Conservation (phyloP, 352 stramenopile species). For the Pythium apleroticum region DNA sequence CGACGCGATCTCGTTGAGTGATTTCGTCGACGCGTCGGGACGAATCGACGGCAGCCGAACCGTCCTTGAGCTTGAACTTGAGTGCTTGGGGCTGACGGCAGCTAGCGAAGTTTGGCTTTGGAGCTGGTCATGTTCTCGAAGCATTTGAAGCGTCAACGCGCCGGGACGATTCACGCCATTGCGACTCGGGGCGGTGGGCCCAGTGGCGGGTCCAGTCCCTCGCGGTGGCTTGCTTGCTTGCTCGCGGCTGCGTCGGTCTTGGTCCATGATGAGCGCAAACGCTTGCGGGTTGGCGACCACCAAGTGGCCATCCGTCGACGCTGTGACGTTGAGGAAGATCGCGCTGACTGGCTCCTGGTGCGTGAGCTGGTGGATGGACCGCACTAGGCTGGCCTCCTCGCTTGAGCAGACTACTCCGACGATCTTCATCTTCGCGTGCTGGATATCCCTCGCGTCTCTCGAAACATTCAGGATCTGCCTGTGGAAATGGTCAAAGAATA, state of each 20-base stretch:
- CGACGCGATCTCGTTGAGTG: neutral
- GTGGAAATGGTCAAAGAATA: constrained; percentile 29
- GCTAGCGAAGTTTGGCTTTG: neutral
- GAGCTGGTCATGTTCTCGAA: constrained; percentile 6
- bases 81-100: neutral
- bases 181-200: neutral
- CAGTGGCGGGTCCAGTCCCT: neutral
- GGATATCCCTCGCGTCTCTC: neutral
- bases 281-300: constrained; percentile 17
- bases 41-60: constrained; percentile 17
- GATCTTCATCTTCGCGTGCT: constrained; percentile 10
- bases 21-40: constrained; percentile 9
- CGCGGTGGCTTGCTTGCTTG: constrained; percentile 7
- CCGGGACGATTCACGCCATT: constrained; percentile 3
- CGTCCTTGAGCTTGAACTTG: constrained; percentile 7
- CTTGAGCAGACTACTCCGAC: constrained; percentile 15
- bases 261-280: constrained; percentile 3
- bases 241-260: constrained; percentile 6
- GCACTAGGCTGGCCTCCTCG: neutral
- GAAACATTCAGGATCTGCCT: constrained; percentile 4
- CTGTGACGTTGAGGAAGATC: constrained; percentile 7
- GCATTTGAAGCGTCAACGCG: constrained; percentile 16
- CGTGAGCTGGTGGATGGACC: constrained; percentile 6
- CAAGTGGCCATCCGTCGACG: constrained; percentile 17
- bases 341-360: neutral